Evolutionary conservation across 78 protist species (phyloP).

Genomic region (Protostelium mycophagum): DNA sequence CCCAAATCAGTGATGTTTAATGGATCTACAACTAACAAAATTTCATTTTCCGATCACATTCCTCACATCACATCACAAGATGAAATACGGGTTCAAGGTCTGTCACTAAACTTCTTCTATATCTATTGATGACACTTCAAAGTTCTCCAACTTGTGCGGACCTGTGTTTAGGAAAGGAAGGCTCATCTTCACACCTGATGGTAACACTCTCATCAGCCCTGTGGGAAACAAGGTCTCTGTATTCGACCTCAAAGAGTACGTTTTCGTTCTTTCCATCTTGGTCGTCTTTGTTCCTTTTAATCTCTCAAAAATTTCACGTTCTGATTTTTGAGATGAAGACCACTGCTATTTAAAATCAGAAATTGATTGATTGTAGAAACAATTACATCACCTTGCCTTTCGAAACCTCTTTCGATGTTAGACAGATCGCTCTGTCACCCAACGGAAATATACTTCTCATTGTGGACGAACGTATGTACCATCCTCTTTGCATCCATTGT

Average conservation of each 20-base stretch:
- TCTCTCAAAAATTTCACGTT: too few species aligned
- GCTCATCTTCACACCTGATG: constrained; percentile 86
- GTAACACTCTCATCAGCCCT: constrained; percentile 77
- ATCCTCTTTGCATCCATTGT: neutral
- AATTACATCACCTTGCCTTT: constrained; percentile 62
- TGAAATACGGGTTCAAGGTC: neutral
- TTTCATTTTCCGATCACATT: neutral
- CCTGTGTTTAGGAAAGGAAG: constrained; percentile 86
- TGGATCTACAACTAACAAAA: neutral
- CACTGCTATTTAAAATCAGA: too few species aligned
- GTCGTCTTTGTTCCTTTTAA: neutral
- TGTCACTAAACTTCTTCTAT: neutral
- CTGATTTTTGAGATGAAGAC: too few species aligned
- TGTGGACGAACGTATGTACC: constrained; percentile 44
- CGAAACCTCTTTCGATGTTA: constrained; percentile 58
- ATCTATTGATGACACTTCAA: neutral
- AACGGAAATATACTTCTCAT: constrained; percentile 59
- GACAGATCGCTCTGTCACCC: constrained; percentile 77
- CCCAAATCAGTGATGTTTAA: too few species aligned
- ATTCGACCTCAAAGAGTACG: constrained; percentile 74
- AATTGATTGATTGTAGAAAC: too few species aligned
- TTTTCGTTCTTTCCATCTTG: neutral
- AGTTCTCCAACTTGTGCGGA: constrained; percentile 86
- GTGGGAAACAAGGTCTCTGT: constrained; percentile 90
- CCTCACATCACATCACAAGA: neutral